These are phyloP conservation scores for Gymnopilus junonius DNA, from an alignment of 768 basidiomycete genomes.

Conservation along the genomic window DNA sequence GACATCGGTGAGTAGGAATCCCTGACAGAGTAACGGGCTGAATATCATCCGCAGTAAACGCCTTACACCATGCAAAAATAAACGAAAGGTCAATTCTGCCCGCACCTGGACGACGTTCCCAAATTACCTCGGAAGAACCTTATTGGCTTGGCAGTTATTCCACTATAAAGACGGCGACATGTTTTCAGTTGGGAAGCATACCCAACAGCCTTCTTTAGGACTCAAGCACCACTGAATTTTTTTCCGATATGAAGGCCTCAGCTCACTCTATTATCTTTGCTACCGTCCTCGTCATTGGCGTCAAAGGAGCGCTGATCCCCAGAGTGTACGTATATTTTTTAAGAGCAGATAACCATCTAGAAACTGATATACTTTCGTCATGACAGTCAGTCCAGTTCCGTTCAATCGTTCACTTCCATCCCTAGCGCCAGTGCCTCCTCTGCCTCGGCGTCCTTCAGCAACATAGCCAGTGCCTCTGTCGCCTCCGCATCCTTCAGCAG, in stretches of 20 bases:
- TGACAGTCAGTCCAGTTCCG: not conserved
- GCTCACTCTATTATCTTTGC: not conserved
- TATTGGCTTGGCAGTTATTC: not conserved
- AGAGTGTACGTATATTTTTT: not conserved
- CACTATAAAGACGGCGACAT: not conserved
- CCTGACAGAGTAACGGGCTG: not conserved
- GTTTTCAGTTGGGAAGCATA: not conserved
- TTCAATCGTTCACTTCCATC: not conserved
- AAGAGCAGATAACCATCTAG: not conserved
- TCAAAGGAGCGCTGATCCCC: not conserved
- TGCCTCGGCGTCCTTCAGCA: not conserved
- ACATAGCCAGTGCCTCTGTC: not conserved
- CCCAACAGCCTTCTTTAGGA: not conserved
- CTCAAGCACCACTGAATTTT: not conserved
- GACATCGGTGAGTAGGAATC: not conserved
- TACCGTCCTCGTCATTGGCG: not conserved
- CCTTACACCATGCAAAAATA: constrained; percentile 1
- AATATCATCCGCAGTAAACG: not conserved
- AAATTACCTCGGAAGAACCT: not conserved
- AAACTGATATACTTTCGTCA: not conserved
- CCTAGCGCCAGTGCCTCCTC: not conserved
- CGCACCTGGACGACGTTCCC: not conserved
- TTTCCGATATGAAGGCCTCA: not conserved
- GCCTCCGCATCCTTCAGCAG: not conserved
- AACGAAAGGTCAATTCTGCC: not conserved